These are phyloP conservation scores for Mortierella hygrophila DNA, from an alignment of 192 early-diverging fungal genomes.

Conservation along the genomic window DNA sequence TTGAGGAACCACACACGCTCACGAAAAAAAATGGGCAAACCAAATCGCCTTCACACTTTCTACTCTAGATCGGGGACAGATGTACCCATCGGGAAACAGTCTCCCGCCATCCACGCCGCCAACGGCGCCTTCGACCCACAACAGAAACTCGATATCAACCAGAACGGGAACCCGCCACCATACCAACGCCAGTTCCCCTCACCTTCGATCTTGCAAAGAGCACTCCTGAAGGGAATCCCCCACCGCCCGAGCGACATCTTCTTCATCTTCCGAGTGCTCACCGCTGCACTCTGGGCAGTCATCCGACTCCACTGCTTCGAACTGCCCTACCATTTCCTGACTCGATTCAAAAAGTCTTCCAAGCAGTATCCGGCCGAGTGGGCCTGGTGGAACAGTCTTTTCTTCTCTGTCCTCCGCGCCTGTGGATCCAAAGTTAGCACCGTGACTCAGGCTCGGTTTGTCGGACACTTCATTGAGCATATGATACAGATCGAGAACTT, in stretches of 20 bases:
- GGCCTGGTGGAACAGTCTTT: conserved; percentile 8
- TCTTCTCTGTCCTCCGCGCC: conserved; percentile 11
- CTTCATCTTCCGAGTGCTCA: conserved; percentile 6
- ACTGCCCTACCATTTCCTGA: conserved; percentile 27
- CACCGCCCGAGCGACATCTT: conserved; percentile 16
- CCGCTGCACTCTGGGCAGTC: conserved; percentile 14
- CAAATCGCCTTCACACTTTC: background rate
- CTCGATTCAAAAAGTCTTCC: conserved; percentile 27
- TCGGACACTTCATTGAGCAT: background rate
- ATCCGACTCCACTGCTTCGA: conserved; percentile 29
- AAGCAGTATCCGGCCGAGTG: conserved; percentile 23
- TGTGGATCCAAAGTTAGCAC: background rate
- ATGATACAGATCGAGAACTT: background rate
- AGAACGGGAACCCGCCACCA: background rate
- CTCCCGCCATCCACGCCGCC: background rate
- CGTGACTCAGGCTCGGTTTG: conserved; percentile 12
- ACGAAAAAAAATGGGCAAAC: background rate
- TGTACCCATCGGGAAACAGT: background rate
- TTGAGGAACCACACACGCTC: no score
- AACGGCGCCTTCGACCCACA: background rate
- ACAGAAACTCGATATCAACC: background rate
- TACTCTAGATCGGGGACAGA: conserved; percentile 15
- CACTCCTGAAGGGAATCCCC: conserved; percentile 22
- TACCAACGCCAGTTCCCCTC: conserved; percentile 4
- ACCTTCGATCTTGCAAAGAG: conserved; percentile 35